Evolutionary conservation across 345 rosid genomes (phyloP).

Genomic region (Acer campestre): DNA sequence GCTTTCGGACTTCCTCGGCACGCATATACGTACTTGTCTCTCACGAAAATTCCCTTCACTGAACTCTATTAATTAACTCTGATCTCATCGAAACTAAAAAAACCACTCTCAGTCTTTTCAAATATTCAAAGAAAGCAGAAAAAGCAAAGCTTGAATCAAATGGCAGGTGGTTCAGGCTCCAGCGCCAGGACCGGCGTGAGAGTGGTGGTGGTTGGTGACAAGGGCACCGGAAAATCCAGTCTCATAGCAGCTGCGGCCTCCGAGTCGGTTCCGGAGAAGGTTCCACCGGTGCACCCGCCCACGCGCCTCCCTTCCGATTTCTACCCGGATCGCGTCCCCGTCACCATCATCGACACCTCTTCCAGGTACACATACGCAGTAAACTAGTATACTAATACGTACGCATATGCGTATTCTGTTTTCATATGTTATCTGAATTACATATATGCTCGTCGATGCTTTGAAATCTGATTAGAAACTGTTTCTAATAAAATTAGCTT

Average conservation of each 20-base stretch:
- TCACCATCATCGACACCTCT: constrained; percentile 83
- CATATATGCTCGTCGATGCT: neutral
- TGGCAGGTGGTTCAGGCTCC: constrained; percentile 53
- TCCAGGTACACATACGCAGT: constrained; percentile 47
- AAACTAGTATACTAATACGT: neutral
- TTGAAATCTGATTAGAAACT: neutral
- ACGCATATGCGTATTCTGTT: neutral
- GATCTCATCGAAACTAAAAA: constrained; percentile 10
- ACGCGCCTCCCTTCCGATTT: constrained; percentile 73
- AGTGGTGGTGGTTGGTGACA: constrained; percentile 77
- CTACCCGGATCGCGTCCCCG: constrained; percentile 71
- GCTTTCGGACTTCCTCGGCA: neutral
- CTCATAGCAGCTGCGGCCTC: constrained; percentile 67
- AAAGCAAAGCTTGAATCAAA: constrained; percentile 13
- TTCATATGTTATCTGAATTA: neutral
- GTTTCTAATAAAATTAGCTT: neutral
- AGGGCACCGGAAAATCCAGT: constrained; percentile 78
- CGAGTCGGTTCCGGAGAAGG: constrained; percentile 66
- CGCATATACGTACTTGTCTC: neutral
- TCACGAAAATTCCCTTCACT: neutral
- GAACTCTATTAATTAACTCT: neutral
- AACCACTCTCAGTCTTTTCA: neutral
- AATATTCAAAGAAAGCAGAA: neutral
- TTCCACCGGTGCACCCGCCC: constrained; percentile 62
- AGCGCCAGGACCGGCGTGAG: constrained; percentile 57